Percentiles rank a stretch among this genome's conserved stretches.
phyloP scores from a whole-genome alignment of 148 eudicot species.

The Suaeda aralocaspica region DNA sequence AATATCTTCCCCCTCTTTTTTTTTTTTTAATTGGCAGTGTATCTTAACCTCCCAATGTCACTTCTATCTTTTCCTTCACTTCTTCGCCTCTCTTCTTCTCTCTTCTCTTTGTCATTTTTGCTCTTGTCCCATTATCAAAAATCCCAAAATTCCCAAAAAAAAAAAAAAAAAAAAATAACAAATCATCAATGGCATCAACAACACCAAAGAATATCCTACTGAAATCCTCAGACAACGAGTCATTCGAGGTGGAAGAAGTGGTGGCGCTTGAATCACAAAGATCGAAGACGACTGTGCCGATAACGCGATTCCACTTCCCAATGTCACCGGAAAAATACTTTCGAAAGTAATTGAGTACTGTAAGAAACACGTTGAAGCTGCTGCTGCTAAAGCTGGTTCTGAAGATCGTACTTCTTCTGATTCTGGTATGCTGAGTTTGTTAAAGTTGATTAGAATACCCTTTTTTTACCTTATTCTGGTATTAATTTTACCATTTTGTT shows the following conservation, averaged over 20 bases:
- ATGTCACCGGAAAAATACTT: constrained; percentile 42
- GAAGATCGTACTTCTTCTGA: constrained; percentile 25
- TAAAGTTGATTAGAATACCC: constrained; percentile 46
- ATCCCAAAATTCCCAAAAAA: too few species aligned
- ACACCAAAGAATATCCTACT: neutral
- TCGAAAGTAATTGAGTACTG: constrained; percentile 57
- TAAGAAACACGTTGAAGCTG: constrained; percentile 38
- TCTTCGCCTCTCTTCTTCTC: too few species aligned
- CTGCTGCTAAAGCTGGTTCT: constrained; percentile 12
- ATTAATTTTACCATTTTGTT: neutral
- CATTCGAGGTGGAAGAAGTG: constrained; percentile 34
- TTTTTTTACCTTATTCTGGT: constrained; percentile 62
- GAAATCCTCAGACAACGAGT: neutral
- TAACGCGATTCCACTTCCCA: constrained; percentile 41
- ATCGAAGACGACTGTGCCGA: constrained; percentile 50
- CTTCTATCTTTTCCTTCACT: too few species aligned
- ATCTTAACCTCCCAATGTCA: too few species aligned
- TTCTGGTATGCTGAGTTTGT: constrained; percentile 43
- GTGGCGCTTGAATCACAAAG: constrained; percentile 43
- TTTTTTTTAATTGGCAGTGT: too few species aligned
- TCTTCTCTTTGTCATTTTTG: too few species aligned
- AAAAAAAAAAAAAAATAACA: too few species aligned
- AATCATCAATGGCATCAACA: too few species aligned
- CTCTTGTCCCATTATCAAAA: too few species aligned
- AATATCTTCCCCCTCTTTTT: too few species aligned